Base-by-base conservation (phyloP, 139 green algal species). In the Eudorina sp. region DNA sequence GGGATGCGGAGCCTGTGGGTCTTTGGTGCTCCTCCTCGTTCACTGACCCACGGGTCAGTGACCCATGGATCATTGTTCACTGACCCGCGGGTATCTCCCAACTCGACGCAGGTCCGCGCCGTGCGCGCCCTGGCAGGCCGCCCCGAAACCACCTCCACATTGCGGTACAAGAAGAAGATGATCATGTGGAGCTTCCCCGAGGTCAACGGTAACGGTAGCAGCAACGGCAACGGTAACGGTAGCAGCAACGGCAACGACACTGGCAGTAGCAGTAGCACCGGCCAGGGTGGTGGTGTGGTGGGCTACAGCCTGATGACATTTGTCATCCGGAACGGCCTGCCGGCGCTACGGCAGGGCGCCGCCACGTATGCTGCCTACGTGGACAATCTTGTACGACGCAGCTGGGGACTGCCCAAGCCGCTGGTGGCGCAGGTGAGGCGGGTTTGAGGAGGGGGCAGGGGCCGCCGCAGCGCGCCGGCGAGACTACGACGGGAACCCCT, bases 131-230 rank as follows among this genome's bases (percentile, higher is more conserved):
- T 94, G n/a, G 43, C 85, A 11, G 89, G 89, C 34, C 25, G 21
- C 13, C 60, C 74, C 1, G 40, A 84, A 14, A 3, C 66, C 9
- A 48, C 77, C 55, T 14, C 29, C 48, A 70, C 79, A 0, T 88
- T 95, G 53, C 90, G 92, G 31, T 95, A 95, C 85, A 95, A 95
- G 88, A 94, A 94, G 84, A 95, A 95, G 90, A 93, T 95, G 92
- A 23, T 91, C 45, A 73, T 94, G 88, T 95, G 89, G 88, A 81
- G 69, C 29, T 72, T 83, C 31, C 43, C 43, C 0, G 73, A 81
- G 18, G n/a, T n/a, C n/a, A n/a, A n/a, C n/a, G n/a, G n/a, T n/a
- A n/a, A n/a, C n/a, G n/a, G n/a, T n/a, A n/a, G n/a, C n/a, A n/a
- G n/a, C n/a, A n/a, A n/a, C n/a, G n/a, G n/a, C n/a, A n/a, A n/a